Evolutionary conservation across 371 early-diverging fungal genomes (phyloP).

Genomic region (Syncephalis fuscata): DNA sequence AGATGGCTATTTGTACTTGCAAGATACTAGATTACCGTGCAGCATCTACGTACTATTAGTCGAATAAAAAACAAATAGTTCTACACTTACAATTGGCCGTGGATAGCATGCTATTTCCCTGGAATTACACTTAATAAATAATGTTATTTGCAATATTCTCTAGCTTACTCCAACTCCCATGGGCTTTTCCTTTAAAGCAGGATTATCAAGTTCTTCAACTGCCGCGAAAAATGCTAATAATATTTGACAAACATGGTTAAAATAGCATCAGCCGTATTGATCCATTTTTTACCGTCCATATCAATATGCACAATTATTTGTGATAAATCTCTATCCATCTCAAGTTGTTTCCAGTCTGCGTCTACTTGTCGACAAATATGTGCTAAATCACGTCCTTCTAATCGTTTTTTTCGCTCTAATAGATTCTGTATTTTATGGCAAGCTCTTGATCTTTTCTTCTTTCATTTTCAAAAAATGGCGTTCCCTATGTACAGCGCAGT

Average conservation of each 20-base stretch:
- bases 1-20: not conserved
- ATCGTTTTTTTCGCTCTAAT: slow-evolving; percentile 19
- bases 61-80: not conserved
- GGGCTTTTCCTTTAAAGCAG: slow-evolving; percentile 29
- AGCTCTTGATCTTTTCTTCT: slow-evolving; percentile 22
- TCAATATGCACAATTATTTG: slow-evolving; percentile 42
- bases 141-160: too few species aligned
- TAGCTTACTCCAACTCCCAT: slow-evolving; percentile 46
- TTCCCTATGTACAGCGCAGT: slow-evolving; percentile 18
- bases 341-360: slow-evolving; percentile 18
- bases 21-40: not conserved
- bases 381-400: slow-evolving; percentile 20
- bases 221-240: slow-evolving; percentile 47
- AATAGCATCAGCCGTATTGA: not conserved
- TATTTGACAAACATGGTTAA: not conserved
- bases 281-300: slow-evolving; percentile 28
- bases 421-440: too few species aligned
- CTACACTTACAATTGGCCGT: slow-evolving; percentile 54
- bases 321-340: slow-evolving; percentile 21
- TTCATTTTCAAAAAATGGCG: slow-evolving; percentile 36
- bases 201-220: slow-evolving; percentile 47
- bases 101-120: slow-evolving; percentile 22
- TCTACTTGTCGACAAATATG: slow-evolving; percentile 20
- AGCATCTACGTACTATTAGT: too few species aligned
- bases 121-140: too few species aligned